Conservation (phyloP, 1,284 basidiomycete species). For the Crepidotus sp. region DNA sequence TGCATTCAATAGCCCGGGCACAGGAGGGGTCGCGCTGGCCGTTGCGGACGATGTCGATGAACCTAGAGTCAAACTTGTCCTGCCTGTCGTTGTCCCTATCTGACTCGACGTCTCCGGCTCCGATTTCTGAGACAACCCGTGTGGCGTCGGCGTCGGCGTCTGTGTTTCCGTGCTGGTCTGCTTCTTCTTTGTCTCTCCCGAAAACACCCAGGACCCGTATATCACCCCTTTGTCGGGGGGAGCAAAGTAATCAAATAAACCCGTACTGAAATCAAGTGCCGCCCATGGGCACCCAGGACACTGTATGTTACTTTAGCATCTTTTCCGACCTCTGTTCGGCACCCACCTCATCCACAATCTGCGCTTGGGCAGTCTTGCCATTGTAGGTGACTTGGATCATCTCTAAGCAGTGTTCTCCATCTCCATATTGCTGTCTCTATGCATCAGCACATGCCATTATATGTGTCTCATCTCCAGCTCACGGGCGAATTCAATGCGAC, state of each 20-base stretch:
- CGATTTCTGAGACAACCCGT: too few relatives aligned
- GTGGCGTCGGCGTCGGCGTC: neutral
- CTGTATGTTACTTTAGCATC: slow-evolving; percentile 23
- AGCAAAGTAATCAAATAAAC: slow-evolving; percentile 57
- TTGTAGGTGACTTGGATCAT: slow-evolving; percentile 57
- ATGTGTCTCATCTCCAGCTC: slow-evolving; percentile 15
- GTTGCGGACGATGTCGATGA: neutral
- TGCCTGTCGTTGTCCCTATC: neutral
- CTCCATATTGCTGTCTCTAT: slow-evolving; percentile 37
- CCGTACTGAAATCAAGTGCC: slow-evolving; percentile 65
- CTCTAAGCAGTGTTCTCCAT: slow-evolving; percentile 55
- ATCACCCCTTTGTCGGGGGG: slow-evolving; percentile 39
- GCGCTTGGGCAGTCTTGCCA: slow-evolving; percentile 54
- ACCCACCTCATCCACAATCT: slow-evolving; percentile 61
- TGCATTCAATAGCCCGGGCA: neutral
- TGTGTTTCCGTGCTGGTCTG: neutral
- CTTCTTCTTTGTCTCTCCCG: slow-evolving; percentile 18
- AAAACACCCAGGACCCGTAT: slow-evolving; percentile 47
- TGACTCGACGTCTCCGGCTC: too few relatives aligned
- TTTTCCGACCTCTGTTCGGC: neutral
- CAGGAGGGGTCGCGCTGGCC: neutral
- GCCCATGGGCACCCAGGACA: slow-evolving; percentile 60
- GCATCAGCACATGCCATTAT: neutral
- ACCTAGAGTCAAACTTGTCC: neutral
- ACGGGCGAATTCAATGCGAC: slow-evolving; percentile 36